Percentiles rank a stretch among this genome's conserved stretches.
These are phyloP conservation scores for Sclerospora graminicola DNA, from an alignment of 352 stramenopile species.

Conservation along the genomic window DNA sequence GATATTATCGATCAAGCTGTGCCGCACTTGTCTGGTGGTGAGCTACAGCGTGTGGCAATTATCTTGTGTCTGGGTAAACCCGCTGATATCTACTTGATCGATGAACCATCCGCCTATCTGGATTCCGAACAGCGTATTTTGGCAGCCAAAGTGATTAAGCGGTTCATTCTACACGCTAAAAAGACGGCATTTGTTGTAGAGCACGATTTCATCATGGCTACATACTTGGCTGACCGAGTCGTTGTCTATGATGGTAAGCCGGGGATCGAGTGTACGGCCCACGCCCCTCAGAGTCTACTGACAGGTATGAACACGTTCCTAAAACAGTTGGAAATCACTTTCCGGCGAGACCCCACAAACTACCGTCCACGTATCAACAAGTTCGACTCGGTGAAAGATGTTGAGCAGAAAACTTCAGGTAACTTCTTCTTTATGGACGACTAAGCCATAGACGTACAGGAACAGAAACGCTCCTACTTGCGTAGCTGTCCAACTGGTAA, in stretches of 20 bases:
- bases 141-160: conserved; percentile 99
- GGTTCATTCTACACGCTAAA: conserved; percentile 99
- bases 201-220: conserved; percentile 99
- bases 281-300: conserved; percentile 90
- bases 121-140: conserved; percentile 99
- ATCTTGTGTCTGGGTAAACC: conserved; percentile 96
- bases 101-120: conserved; percentile 98
- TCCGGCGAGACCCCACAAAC: conserved; percentile 98
- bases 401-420: conserved; percentile 94
- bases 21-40: conserved; percentile 96
- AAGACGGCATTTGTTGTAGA: conserved; percentile 99
- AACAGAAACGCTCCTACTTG: conserved; percentile 1
- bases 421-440: conserved; percentile 99
- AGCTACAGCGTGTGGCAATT: conserved; percentile 98
- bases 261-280: conserved; percentile 96
- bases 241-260: conserved; percentile 94
- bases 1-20: conserved; percentile 98
- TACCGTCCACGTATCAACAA: conserved; percentile 97
- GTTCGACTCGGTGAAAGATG: conserved; percentile 94
- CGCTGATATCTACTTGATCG: conserved; percentile 99
- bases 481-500: neutral
- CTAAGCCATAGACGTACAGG: conserved; percentile 36
- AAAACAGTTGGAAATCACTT: conserved; percentile 98
- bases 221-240: conserved; percentile 96
- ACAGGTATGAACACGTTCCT: conserved; percentile 99